A percentile compares a stretch with the other conserved stretches of the same genome.
Evolutionary conservation across 2,329 filamentous ascomycete species (phyloP).

Genomic region (Madurella fahalii): DNA sequence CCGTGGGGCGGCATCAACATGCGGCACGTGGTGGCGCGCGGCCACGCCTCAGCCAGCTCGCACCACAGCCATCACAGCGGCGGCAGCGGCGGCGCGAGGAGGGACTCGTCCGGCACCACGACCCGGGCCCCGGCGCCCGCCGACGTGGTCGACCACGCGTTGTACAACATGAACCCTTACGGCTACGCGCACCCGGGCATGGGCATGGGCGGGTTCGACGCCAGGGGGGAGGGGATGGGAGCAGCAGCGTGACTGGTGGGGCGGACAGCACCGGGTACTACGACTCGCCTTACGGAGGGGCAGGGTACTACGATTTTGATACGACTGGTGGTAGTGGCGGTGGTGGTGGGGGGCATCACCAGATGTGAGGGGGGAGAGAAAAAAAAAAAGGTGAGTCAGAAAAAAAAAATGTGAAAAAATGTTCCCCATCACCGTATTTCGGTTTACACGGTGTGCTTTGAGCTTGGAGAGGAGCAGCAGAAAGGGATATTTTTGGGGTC

Average conservation of each 20-base stretch:
- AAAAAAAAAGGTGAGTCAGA: neutral
- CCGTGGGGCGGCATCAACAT: conserved; percentile 70
- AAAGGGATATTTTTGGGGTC: too few relatives aligned
- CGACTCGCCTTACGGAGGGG: conserved; percentile 8
- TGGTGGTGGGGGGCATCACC: neutral
- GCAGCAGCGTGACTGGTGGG: neutral
- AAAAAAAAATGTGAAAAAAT: too few relatives aligned
- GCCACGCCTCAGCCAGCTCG: conserved; percentile 36
- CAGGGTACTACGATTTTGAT: conserved; percentile 13
- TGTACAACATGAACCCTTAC: conserved; percentile 18
- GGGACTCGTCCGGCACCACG: neutral
- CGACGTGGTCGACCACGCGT: conserved; percentile 2
- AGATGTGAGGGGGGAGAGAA: neutral
- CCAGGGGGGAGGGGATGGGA: neutral
- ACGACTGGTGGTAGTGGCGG: neutral
- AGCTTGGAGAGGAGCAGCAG: too few relatives aligned
- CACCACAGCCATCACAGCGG: conserved; percentile 16
- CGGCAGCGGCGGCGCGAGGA: conserved; percentile 3
- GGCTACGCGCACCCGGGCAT: conserved; percentile 3
- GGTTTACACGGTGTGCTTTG: too few relatives aligned
- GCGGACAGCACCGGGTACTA: neutral
- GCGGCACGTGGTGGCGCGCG: conserved; percentile 47
- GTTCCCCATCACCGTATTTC: too few relatives aligned
- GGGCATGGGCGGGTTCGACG: neutral
- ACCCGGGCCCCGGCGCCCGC: neutral